These are phyloP conservation scores for Collybia mongolica DNA, from an alignment of 768 basidiomycete species.

Conservation along the genomic window DNA sequence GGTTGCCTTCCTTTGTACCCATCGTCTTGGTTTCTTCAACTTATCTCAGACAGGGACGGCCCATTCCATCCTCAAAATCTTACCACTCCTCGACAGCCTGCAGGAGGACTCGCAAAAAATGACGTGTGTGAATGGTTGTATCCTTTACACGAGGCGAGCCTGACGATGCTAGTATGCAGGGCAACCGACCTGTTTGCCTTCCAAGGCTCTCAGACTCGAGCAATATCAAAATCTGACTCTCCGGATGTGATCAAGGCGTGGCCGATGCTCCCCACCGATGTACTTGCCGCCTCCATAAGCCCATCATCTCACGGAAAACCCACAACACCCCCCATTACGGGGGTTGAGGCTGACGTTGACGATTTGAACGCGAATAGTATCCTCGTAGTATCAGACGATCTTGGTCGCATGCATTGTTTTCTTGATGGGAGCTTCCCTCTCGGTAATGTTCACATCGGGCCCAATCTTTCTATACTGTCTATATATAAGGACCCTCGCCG, in stretches of 20 bases:
- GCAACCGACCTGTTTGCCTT: slow-evolving; percentile 82
- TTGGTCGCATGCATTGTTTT: slow-evolving; percentile 61
- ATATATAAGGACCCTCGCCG: slow-evolving; percentile 46
- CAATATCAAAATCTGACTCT: slow-evolving; percentile 37
- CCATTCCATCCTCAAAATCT: slow-evolving; percentile 61
- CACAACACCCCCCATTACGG: slow-evolving; percentile 26
- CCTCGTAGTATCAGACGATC: slow-evolving; percentile 56
- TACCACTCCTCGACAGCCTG: slow-evolving; percentile 72
- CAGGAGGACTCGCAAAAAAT: slow-evolving; percentile 65
- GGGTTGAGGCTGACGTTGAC: slow-evolving; percentile 40
- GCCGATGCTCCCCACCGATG: slow-evolving; percentile 63
- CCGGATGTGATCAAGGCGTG: slow-evolving; percentile 66
- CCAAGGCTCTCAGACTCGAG: slow-evolving; percentile 61
- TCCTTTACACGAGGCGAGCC: slow-evolving; percentile 9
- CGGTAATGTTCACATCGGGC: slow-evolving; percentile 47
- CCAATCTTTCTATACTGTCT: slow-evolving; percentile 27
- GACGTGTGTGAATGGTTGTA: slow-evolving; percentile 47
- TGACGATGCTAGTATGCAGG: slow-evolving; percentile 33
- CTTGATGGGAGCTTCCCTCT: slow-evolving; percentile 77
- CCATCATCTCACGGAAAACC: slow-evolving; percentile 28
- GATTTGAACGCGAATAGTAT: slow-evolving; percentile 63
- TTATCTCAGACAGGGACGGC: slow-evolving; percentile 71
- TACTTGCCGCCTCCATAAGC: slow-evolving; percentile 59
- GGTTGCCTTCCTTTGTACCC: slow-evolving; percentile 18
- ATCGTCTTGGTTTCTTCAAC: slow-evolving; percentile 7